A percentile compares a stretch with the other conserved stretches of the same genome.
These are phyloP conservation scores for Debaryomyces fabryi DNA, from an alignment of 1,139 yeast species.

Conservation along the genomic window DNA sequence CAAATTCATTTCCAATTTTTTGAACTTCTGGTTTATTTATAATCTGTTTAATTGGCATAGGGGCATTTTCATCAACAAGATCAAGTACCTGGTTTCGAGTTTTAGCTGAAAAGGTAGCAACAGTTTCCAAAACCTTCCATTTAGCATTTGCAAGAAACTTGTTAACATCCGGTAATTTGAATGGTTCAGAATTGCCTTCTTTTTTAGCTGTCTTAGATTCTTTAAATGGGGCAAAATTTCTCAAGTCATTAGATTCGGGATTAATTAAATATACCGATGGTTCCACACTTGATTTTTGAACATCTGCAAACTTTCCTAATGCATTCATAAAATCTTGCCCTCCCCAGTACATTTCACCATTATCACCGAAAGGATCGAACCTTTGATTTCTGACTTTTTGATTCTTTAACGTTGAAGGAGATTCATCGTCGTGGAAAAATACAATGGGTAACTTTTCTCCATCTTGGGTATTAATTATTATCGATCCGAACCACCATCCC, in stretches of 20 bases:
- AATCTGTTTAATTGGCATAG: conserved; percentile 63
- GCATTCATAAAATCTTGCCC: conserved; percentile 73
- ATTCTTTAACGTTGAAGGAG: conserved; percentile 68
- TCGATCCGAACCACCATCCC: conserved; percentile 93
- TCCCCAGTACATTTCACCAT: conserved; percentile 82
- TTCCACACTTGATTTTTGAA: conserved; percentile 72
- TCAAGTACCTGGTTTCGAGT: conserved; percentile 63
- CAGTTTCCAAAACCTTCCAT: conserved; percentile 83
- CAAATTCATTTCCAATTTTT: conserved; percentile 85
- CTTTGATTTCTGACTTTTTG: conserved; percentile 60
- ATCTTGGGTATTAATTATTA: conserved; percentile 69
- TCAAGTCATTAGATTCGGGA: conserved; percentile 76
- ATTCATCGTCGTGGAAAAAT: conserved; percentile 90
- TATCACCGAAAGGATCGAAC: conserved; percentile 75
- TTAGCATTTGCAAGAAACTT: conserved; percentile 66
- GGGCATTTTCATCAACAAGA: conserved; percentile 65
- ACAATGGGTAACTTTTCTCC: conserved; percentile 77
- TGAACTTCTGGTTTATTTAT: conserved; percentile 79
- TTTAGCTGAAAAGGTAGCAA: conserved; percentile 77
- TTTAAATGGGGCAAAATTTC: conserved; percentile 71
- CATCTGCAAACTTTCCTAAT: conserved; percentile 55
- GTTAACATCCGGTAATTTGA: conserved; percentile 44
- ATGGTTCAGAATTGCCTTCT: conserved; percentile 20
- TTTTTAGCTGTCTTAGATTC: conserved; percentile 25
- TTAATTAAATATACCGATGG: conserved; percentile 74